These are phyloP conservation scores for Rugonectria rugulosa DNA, from an alignment of 2,329 filamentous ascomycete species.

Conservation along the genomic window DNA sequence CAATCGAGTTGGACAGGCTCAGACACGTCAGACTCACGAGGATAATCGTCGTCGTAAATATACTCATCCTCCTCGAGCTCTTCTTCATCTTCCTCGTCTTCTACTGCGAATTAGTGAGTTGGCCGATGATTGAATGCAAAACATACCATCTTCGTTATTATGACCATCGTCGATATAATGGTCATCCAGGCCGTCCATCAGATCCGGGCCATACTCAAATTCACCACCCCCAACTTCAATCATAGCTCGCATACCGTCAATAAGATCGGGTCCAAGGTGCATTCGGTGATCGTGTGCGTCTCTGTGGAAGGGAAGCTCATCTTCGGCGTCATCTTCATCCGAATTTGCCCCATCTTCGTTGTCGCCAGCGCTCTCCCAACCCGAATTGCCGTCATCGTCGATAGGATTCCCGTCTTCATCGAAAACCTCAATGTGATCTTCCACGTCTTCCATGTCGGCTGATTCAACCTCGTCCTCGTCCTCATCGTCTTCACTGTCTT, in stretches of 20 bases:
- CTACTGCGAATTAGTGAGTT: conserved; percentile 30
- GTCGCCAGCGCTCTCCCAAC: conserved; percentile 69
- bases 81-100: conserved; percentile 71
- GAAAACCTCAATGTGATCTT: conserved; percentile 63
- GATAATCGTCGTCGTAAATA: conserved; percentile 66
- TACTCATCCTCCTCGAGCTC: conserved; percentile 74
- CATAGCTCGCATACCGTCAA: conserved; percentile 64
- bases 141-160: conserved; percentile 67
- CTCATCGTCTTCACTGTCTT: conserved; percentile 64
- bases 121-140: background rate
- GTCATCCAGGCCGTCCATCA: conserved; percentile 59
- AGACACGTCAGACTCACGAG: conserved; percentile 53
- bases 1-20: background rate
- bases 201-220: conserved; percentile 59
- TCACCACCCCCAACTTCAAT: conserved; percentile 58
- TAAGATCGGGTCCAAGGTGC: conserved; percentile 54
- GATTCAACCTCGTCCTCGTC: conserved; percentile 56
- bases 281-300: conserved; percentile 62
- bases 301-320: conserved; percentile 63
- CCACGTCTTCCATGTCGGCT: conserved; percentile 59
- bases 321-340: conserved; percentile 41
- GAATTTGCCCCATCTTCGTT: conserved; percentile 59
- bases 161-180: conserved; percentile 62
- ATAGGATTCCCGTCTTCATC: conserved; percentile 69
- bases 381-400: conserved; percentile 66